Percentiles rank a stretch among this genome's conserved stretches.
These are phyloP conservation scores for Phytophthora cactorum DNA, from an alignment of 352 stramenopile species.

Conservation along the genomic window DNA sequence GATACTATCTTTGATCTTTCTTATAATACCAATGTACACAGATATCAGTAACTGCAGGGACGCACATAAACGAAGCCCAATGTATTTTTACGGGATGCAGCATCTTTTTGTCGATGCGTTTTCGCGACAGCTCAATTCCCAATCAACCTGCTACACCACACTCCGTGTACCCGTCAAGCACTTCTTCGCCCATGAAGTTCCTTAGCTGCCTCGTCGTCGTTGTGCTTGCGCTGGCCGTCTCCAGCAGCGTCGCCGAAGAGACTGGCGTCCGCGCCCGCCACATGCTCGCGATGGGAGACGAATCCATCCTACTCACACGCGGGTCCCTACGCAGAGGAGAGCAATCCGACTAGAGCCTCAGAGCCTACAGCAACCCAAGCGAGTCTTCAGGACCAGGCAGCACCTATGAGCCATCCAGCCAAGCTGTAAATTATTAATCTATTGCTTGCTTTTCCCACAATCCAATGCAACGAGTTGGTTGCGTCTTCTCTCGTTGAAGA, in stretches of 20 bases:
- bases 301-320: conserved; percentile 30
- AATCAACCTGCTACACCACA: conserved; percentile 12
- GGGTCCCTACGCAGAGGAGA: conserved; percentile 14
- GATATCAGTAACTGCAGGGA: not conserved
- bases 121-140: conserved; percentile 12
- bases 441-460: conserved; percentile 8
- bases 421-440: conserved; percentile 27
- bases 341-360: conserved; percentile 3
- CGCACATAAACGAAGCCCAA: not conserved
- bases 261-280: conserved; percentile 22
- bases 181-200: conserved; percentile 19
- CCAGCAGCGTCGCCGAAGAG: conserved; percentile 13
- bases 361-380: not conserved
- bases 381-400: not conserved
- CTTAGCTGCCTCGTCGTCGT: conserved; percentile 8
- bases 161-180: not conserved
- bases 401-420: conserved; percentile 6
- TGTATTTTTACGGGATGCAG: conserved; percentile 8
- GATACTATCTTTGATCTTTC: not conserved
- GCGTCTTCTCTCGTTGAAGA: not conserved
- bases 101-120: not conserved
- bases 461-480: not conserved
- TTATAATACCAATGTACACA: not conserved
- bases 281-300: conserved; percentile 37
- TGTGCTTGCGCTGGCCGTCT: conserved; percentile 1